phyloP scores from a whole-genome alignment of 1,284 basidiomycete species.

The Ganoderma resinaceum region DNA sequence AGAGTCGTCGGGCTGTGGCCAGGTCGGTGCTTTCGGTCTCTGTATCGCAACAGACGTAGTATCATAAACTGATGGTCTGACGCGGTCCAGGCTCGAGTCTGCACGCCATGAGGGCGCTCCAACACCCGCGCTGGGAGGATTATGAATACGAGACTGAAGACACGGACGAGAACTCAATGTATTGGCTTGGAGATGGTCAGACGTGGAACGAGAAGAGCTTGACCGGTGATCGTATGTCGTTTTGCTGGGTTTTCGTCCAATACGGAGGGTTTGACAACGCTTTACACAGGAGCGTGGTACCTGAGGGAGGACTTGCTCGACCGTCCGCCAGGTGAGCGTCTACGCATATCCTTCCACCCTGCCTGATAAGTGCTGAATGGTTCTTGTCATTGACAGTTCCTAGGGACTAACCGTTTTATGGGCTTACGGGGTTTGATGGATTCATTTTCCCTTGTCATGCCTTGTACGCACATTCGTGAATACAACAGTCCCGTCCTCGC shows the following conservation, averaged over 20 bases:
- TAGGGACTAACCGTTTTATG: not conserved
- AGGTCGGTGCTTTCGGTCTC: conserved; percentile 42
- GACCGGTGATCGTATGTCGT: conserved; percentile 54
- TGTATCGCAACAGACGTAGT: too few relatives aligned
- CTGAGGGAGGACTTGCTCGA: conserved; percentile 48
- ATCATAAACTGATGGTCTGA: not conserved
- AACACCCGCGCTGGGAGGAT: conserved; percentile 71
- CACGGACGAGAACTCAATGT: conserved; percentile 52
- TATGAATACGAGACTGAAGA: conserved; percentile 61
- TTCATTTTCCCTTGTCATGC: not conserved
- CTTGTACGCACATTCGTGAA: not conserved
- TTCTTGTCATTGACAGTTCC: not conserved
- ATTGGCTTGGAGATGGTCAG: conserved; percentile 66
- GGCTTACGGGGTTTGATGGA: not conserved
- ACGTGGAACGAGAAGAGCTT: conserved; percentile 51
- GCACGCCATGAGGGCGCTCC: conserved; percentile 56
- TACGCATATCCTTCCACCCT: not conserved
- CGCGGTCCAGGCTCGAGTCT: conserved; percentile 53
- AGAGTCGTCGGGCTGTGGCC: conserved; percentile 66
- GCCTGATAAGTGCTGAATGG: not conserved
- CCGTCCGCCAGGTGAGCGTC: conserved; percentile 26
- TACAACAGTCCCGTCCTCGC: not conserved
- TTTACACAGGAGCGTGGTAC: conserved; percentile 54
- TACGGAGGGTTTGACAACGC: not conserved
- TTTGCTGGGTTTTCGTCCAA: not conserved